These are phyloP conservation scores for Fraxinus cuspidata DNA, from an alignment of 257 asterid species.

Conservation along the genomic window DNA sequence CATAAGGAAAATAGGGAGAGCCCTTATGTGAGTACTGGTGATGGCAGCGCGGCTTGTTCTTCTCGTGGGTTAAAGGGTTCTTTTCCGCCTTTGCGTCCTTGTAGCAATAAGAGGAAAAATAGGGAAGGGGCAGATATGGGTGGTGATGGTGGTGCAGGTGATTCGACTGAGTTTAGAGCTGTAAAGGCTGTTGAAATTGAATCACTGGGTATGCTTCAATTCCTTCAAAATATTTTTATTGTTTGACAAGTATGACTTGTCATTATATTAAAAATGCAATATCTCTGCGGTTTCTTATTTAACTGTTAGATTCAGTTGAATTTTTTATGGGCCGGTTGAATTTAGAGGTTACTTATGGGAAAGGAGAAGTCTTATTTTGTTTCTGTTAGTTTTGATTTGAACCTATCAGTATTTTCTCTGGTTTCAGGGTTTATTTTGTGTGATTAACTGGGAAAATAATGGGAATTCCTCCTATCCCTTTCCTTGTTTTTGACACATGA, in stretches of 20 bases:
- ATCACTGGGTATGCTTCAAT: constrained; percentile 42
- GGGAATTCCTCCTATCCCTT: not conserved
- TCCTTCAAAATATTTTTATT: not conserved
- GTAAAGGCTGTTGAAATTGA: constrained; percentile 39
- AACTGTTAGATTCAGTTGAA: not conserved
- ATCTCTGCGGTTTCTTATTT: not conserved
- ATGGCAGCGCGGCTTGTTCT: constrained; percentile 8
- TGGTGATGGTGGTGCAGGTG: constrained; percentile 31
- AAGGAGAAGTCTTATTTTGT: not conserved
- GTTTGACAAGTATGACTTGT: not conserved
- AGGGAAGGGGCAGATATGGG: constrained; percentile 31
- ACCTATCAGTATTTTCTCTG: not conserved
- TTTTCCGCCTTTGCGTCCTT: constrained; percentile 32
- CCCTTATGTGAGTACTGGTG: constrained; percentile 20
- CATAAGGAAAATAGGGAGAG: constrained; percentile 23
- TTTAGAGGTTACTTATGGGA: not conserved
- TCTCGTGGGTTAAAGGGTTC: constrained; percentile 29
- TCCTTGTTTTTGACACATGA: not conserved
- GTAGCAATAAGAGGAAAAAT: constrained; percentile 65
- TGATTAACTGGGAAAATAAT: not conserved
- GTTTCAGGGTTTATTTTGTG: not conserved
- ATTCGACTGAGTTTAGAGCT: constrained; percentile 32
- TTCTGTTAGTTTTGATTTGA: not conserved
- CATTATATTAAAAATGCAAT: not conserved
- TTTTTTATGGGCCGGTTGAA: not conserved